Evolutionary conservation across 2,329 filamentous ascomycete genomes (phyloP).

Genomic region (Colletotrichum spinosum): DNA sequence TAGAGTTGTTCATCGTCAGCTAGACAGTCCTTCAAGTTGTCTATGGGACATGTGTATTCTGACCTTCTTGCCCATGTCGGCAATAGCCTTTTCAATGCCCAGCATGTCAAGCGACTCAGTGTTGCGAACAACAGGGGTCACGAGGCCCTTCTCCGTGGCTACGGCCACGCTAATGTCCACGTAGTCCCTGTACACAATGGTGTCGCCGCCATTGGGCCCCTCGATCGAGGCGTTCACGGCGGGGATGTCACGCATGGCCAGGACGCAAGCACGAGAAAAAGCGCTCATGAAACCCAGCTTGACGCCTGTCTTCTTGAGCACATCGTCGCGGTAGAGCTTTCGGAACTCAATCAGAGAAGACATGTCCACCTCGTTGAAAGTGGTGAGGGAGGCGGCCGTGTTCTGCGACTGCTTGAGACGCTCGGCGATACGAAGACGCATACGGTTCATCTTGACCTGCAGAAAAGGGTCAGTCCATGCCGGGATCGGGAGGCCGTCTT

Average conservation of each 20-base stretch:
- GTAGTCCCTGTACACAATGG: conserved; percentile 97
- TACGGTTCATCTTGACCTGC: conserved; percentile 99
- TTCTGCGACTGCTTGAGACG: conserved; percentile 99
- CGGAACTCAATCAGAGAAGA: conserved; percentile 97
- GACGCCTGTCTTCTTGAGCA: conserved; percentile 94
- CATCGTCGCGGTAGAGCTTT: conserved; percentile 95
- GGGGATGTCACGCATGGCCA: conserved; percentile 96
- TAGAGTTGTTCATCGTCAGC: conserved; percentile 48
- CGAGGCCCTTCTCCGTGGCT: conserved; percentile 95
- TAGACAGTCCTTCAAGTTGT: neutral
- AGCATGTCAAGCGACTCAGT: conserved; percentile 89
- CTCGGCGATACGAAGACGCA: conserved; percentile 97
- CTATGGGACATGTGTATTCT: conserved; percentile 33
- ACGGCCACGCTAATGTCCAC: conserved; percentile 98
- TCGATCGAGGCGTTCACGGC: conserved; percentile 97
- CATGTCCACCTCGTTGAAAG: conserved; percentile 99
- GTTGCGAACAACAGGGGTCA: conserved; percentile 96
- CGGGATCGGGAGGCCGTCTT: neutral
- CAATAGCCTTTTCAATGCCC: conserved; percentile 89
- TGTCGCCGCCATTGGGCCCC: conserved; percentile 93
- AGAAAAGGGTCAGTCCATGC: neutral
- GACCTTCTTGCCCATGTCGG: conserved; percentile 95
- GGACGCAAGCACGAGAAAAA: conserved; percentile 88
- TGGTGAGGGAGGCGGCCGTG: conserved; percentile 95
- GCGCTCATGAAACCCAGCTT: conserved; percentile 99